Conservation (phyloP, 2,329 filamentous ascomycete genomes). For the Xylariaceae sp. region DNA sequence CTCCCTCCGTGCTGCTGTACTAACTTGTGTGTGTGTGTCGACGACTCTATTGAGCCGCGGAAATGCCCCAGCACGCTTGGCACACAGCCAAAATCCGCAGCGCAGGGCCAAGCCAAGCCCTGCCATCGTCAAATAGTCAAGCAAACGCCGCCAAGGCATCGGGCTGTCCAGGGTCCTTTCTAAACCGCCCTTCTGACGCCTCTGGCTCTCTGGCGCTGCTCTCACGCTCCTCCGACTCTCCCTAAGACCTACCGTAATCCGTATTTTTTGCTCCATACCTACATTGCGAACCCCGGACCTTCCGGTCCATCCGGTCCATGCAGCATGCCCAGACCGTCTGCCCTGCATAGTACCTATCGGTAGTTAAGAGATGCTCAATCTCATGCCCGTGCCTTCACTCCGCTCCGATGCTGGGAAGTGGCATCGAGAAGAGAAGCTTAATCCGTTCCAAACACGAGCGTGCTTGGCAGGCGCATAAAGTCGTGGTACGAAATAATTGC, state of each 20-base stretch:
- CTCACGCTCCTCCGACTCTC: not conserved
- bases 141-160: constrained; percentile 6
- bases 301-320: not conserved
- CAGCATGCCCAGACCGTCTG: not conserved
- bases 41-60: not conserved
- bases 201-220: not conserved
- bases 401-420: not conserved
- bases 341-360: not conserved
- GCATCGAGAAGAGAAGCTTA: not conserved
- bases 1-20: not conserved
- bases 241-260: too few species aligned
- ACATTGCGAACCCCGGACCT: not conserved
- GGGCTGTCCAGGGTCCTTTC: not conserved
- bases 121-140: not conserved
- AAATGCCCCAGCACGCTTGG: not conserved
- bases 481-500: not conserved
- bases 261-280: not conserved
- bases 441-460: not conserved
- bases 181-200: not conserved
- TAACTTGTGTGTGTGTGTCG: too few species aligned
- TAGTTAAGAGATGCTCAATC: too few species aligned
- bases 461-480: not conserved
- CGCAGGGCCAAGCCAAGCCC: not conserved
- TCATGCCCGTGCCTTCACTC: not conserved
- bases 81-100: too few species aligned